Evolutionary conservation across 306 rosid genomes (phyloP), one percentile per base, ranked within the genome.

Genomic region (Crotalaria pallida): DNA sequence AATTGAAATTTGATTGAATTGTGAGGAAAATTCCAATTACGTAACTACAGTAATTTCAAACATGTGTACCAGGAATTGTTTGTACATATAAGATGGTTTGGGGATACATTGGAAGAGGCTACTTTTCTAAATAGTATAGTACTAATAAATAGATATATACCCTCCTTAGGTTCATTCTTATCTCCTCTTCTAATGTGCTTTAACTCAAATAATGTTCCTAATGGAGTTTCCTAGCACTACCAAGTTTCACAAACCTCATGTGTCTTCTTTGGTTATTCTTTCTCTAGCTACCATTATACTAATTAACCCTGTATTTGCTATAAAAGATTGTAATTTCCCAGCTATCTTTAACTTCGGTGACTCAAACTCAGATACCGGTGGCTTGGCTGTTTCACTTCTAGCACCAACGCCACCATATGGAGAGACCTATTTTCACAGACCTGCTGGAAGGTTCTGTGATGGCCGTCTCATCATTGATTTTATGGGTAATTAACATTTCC

Each of bases 261-360:
- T 38, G 12, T 38, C 36, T 0, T 10, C 45, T 60, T 31, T 73
- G 7, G 31, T 67, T 23, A 7, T 73, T 60, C 23, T 79, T 17
- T 67, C 55, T 6, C 10, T 43, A 8, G 22, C 55, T 56, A 36
- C 49, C 24, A 56, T 19, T 22, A n/a, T 26, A 43, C 2, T 48
- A n/a, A n/a, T n/a, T 33, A 72, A 43, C 49, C 56, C 77, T 0
- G 69, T 40, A 1, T 60, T 45, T 64, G 80, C 47, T 41, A 24
- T 23, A 17, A 22, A 69, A 22, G 75, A 21, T 9, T 85, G 81
- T 22, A 15, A 19, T 13, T 84, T 84, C 73, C 84, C 87, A 0
- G 89, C 95, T 22, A 75, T 84, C 36, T 82, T 85, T 31, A 82
- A 82, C 69, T 85, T 85, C 10, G 91, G 88, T 8, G 87, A 70